Evolutionary conservation across 192 early-diverging fungal genomes (phyloP).

Genomic region (Globomyces pollinis-pini): DNA sequence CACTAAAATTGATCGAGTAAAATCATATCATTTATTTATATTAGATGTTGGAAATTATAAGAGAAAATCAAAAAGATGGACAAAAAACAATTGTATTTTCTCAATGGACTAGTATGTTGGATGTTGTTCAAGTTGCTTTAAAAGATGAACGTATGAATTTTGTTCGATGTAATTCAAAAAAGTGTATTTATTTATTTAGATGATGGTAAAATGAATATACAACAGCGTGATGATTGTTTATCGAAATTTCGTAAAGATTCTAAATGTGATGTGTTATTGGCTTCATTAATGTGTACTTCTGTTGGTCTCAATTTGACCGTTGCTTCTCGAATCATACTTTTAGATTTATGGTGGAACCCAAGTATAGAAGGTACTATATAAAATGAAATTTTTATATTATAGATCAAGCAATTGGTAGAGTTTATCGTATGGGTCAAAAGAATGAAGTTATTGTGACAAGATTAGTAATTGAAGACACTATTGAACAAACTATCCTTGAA

Average conservation of each 20-base stretch:
- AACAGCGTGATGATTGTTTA: constrained; percentile 48
- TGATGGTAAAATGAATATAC: constrained; percentile 45
- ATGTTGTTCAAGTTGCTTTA: constrained; percentile 24
- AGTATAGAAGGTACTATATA: constrained; percentile 36
- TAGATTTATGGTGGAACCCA: constrained; percentile 54
- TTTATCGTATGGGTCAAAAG: constrained; percentile 54
- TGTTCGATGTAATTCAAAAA: too few relatives aligned
- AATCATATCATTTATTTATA: too few relatives aligned
- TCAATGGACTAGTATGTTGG: constrained; percentile 71
- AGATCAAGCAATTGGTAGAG: constrained; percentile 50
- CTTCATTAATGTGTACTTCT: constrained; percentile 24
- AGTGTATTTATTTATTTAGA: too few relatives aligned
- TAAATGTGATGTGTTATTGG: constrained; percentile 30
- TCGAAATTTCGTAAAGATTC: constrained; percentile 47
- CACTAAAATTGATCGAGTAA: too few relatives aligned
- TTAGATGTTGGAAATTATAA: not conserved
- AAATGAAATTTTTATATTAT: not conserved
- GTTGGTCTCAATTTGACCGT: constrained; percentile 39
- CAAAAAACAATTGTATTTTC: constrained; percentile 88
- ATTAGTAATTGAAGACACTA: constrained; percentile 39
- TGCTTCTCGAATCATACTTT: constrained; percentile 22
- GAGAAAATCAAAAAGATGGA: not conserved
- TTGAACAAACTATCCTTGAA: constrained; percentile 44
- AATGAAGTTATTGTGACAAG: constrained; percentile 34
- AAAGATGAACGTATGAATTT: constrained; percentile 21